Percentiles rank a stretch among this genome's conserved stretches.
Conservation (phyloP, 177 flowering plant genomes). For the Telopea speciosissima region DNA sequence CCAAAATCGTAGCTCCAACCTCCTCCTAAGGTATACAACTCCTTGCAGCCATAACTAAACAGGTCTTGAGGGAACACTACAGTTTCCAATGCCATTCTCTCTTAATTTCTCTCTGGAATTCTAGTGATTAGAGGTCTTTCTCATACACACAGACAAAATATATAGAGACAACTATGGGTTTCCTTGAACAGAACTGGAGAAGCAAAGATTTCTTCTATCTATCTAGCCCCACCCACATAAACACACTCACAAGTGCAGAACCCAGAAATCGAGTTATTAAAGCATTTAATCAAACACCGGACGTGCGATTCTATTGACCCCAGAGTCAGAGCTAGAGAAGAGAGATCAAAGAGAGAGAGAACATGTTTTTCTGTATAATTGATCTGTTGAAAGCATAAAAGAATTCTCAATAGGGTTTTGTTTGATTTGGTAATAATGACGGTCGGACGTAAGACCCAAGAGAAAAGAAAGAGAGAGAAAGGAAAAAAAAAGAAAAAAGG, state of each 20-base stretch:
- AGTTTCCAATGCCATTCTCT: conserved; percentile 36
- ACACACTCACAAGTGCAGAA: neutral
- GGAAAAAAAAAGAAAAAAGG: neutral
- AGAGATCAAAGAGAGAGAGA: conserved; percentile 1
- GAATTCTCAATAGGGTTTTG: conserved; percentile 4
- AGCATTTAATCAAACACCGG: conserved; percentile 12
- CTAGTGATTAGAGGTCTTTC: too few species aligned
- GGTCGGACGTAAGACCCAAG: conserved; percentile 19
- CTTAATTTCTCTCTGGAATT: conserved; percentile 4
- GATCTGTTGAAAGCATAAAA: neutral
- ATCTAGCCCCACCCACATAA: neutral
- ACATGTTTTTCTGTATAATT: neutral
- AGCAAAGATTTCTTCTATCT: neutral
- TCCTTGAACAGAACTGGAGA: neutral
- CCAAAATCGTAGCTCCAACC: conserved; percentile 10
- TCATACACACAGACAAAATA: conserved; percentile 6
- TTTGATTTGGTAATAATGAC: conserved; percentile 23
- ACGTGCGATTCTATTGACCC: conserved; percentile 16
- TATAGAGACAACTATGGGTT: conserved; percentile 6
- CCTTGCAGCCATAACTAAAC: conserved; percentile 27
- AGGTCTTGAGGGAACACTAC: conserved; percentile 31
- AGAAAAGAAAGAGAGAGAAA: neutral
- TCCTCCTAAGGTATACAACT: conserved; percentile 15
- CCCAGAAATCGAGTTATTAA: conserved; percentile 10
- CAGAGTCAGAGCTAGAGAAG: neutral